These are phyloP conservation scores for Boletellus emodensis DNA, from an alignment of 768 basidiomycete species.

Conservation along the genomic window DNA sequence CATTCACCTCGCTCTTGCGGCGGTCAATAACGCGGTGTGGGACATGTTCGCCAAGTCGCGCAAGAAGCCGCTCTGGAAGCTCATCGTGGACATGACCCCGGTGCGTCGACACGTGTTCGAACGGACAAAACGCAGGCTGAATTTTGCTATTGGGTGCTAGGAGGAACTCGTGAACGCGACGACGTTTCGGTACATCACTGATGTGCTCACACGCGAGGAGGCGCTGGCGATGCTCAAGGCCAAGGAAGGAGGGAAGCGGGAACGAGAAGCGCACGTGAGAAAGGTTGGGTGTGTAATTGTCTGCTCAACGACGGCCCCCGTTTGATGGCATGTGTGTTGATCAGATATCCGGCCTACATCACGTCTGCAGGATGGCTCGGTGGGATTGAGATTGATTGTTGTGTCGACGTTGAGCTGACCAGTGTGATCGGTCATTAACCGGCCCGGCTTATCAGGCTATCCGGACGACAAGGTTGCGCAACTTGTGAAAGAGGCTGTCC, in stretches of 20 bases:
- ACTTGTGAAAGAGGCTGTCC: slow-evolving; percentile 80
- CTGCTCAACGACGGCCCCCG: not conserved
- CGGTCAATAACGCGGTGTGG: slow-evolving; percentile 89
- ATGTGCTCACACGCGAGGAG: slow-evolving; percentile 86
- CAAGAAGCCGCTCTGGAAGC: slow-evolving; percentile 88
- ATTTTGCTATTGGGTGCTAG: slow-evolving; percentile 30
- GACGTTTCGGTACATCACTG: slow-evolving; percentile 87
- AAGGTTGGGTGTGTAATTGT: slow-evolving; percentile 49
- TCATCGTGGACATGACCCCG: slow-evolving; percentile 84
- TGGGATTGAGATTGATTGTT: slow-evolving; percentile 18
- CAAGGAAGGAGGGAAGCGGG: slow-evolving; percentile 68
- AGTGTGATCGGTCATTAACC: not conserved
- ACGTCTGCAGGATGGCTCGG: slow-evolving; percentile 90
- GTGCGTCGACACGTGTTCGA: slow-evolving; percentile 30
- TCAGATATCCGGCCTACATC: slow-evolving; percentile 85
- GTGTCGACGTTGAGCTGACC: not conserved
- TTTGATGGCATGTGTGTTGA: not conserved
- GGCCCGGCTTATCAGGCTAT: slow-evolving; percentile 49
- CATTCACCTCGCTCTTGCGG: slow-evolving; percentile 82
- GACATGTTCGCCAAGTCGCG: slow-evolving; percentile 80
- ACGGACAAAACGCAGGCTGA: not conserved
- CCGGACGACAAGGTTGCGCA: slow-evolving; percentile 83
- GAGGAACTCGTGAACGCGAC: slow-evolving; percentile 72
- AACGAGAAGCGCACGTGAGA: slow-evolving; percentile 69
- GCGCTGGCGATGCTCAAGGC: slow-evolving; percentile 76